Evolutionary conservation across 805 yeast genomes (phyloP).

Genomic region (Teunomyces funiuensis): DNA sequence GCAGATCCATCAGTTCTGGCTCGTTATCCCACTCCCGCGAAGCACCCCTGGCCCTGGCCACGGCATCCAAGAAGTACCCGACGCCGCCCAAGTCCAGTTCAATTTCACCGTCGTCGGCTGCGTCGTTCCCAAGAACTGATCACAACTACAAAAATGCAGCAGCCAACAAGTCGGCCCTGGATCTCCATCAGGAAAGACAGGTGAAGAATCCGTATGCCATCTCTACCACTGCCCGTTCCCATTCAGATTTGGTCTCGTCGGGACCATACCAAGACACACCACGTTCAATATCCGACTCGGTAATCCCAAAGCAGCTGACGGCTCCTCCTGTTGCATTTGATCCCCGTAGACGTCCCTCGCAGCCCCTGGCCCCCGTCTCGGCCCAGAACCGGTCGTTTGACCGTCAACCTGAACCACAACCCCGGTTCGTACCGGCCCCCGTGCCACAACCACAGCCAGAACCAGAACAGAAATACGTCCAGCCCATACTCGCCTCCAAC

Average conservation of each 20-base stretch:
- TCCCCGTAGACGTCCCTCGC: constrained; percentile 1
- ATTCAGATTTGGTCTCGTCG: neutral
- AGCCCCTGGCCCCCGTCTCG: constrained; percentile 4
- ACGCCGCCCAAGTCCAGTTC: constrained; percentile 13
- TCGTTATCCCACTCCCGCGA: neutral
- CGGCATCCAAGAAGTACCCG: constrained; percentile 7
- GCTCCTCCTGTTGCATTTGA: neutral
- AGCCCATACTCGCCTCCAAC: neutral
- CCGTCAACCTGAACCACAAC: neutral
- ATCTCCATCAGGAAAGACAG: constrained; percentile 6
- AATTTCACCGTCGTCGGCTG: constrained; percentile 10
- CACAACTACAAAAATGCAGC: constrained; percentile 1
- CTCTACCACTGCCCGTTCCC: neutral
- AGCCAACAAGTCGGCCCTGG: constrained; percentile 9
- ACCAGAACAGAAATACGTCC: neutral
- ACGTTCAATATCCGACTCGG: neutral
- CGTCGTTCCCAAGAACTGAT: constrained; percentile 9
- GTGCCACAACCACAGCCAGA: neutral
- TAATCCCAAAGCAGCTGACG: neutral
- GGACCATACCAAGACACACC: neutral
- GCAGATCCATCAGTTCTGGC: constrained; percentile 10
- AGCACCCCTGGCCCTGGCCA: too few species aligned
- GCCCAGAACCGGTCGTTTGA: neutral
- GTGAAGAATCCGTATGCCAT: neutral
- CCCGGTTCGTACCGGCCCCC: neutral